phyloP scores from a whole-genome alignment of 805 yeast genomes.

The Candida argentea region DNA sequence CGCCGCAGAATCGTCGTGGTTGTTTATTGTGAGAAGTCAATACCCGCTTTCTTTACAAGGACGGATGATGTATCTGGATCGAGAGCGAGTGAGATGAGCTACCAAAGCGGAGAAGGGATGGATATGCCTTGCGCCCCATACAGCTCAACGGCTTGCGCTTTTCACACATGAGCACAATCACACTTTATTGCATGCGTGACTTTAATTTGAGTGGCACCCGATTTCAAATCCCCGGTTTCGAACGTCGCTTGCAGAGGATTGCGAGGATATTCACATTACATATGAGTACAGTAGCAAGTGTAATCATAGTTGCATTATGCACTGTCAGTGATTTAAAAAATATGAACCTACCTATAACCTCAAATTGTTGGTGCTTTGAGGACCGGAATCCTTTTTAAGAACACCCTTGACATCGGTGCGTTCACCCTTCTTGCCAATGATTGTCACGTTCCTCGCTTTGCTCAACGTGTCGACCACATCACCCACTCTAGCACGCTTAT shows the following conservation, averaged over 20 bases:
- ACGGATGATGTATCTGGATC: too few species aligned
- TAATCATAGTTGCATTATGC: not conserved
- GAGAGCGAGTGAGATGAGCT: too few species aligned
- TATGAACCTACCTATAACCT: constrained; percentile 9
- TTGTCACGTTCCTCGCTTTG: constrained; percentile 66
- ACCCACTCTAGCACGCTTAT: constrained; percentile 44
- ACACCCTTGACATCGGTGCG: constrained; percentile 67
- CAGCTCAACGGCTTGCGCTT: constrained; percentile 3
- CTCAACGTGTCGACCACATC: constrained; percentile 61
- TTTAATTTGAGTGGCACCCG: not conserved
- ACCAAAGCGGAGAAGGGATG: too few species aligned
- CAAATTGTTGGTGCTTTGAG: constrained; percentile 19
- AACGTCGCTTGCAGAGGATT: too few species aligned
- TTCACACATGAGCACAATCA: not conserved
- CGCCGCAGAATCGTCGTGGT: too few species aligned
- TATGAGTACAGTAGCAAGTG: not conserved
- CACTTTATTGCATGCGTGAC: not conserved
- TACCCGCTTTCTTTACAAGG: too few species aligned
- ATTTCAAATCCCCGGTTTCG: not conserved
- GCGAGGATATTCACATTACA: too few species aligned
- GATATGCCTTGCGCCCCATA: too few species aligned
- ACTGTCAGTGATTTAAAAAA: not conserved
- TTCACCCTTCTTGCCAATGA: constrained; percentile 69
- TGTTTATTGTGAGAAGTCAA: too few species aligned
- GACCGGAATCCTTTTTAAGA: constrained; percentile 34